These are phyloP conservation scores for Talaromyces pinophilus DNA, from an alignment of 2,329 filamentous ascomycete species.

Conservation along the genomic window DNA sequence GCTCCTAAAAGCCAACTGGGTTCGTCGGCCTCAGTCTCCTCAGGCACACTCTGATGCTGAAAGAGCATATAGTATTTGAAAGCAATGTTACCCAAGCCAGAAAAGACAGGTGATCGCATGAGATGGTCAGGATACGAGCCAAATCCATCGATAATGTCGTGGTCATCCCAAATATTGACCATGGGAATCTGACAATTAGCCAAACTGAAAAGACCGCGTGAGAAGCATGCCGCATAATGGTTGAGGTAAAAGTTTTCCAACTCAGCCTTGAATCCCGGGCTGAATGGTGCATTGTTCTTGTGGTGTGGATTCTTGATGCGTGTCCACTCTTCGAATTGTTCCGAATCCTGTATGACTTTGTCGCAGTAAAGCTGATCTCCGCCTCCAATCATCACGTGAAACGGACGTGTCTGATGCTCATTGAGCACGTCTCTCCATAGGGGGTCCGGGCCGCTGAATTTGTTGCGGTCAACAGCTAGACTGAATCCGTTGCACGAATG, in stretches of 20 bases:
- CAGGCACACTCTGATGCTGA: slow-evolving; percentile 85
- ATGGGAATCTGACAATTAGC: slow-evolving; percentile 94
- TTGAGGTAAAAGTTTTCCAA: slow-evolving; percentile 86
- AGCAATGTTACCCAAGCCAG: slow-evolving; percentile 82
- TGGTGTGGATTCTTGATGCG: slow-evolving; percentile 74
- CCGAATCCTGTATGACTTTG: slow-evolving; percentile 71
- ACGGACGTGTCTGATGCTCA: slow-evolving; percentile 83
- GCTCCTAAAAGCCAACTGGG: slow-evolving; percentile 87
- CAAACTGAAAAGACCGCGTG: slow-evolving; percentile 88
- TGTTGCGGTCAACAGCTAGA: slow-evolving; percentile 71
- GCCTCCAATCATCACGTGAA: slow-evolving; percentile 97
- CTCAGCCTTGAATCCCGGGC: slow-evolving; percentile 79
- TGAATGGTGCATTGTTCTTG: slow-evolving; percentile 79
- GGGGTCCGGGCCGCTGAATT: slow-evolving; percentile 88
- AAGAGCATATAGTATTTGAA: slow-evolving; percentile 99
- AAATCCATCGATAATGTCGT: slow-evolving; percentile 88
- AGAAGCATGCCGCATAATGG: slow-evolving; percentile 92
- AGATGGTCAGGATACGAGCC: slow-evolving; percentile 91
- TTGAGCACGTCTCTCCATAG: slow-evolving; percentile 97
- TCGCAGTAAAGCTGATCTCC: slow-evolving; percentile 98
- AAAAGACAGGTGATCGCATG: slow-evolving; percentile 79
- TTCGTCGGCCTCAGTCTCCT: slow-evolving; percentile 79
- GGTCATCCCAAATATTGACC: slow-evolving; percentile 98
- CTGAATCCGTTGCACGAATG: slow-evolving; percentile 98
- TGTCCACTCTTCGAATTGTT: slow-evolving; percentile 80